Evolutionary conservation across 352 stramenopile genomes (phyloP).

Genomic region (Globisporangium parvum): DNA sequence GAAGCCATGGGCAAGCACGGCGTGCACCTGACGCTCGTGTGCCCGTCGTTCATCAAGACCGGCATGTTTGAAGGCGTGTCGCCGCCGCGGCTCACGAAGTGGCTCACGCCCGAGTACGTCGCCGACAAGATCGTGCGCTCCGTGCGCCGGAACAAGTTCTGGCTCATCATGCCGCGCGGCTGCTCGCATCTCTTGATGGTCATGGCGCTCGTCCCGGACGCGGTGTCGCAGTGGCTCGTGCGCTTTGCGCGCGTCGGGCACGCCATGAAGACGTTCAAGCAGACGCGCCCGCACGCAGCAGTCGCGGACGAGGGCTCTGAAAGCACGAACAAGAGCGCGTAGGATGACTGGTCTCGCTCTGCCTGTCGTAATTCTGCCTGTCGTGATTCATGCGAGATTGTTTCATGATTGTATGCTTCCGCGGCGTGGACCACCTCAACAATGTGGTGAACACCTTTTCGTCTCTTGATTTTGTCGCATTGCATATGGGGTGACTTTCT

Average conservation of each 20-base stretch:
- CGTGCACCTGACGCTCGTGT: slow-evolving; percentile 49
- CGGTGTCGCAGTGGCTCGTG: slow-evolving; percentile 29
- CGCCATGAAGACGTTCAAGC: slow-evolving; percentile 42
- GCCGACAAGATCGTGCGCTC: slow-evolving; percentile 37
- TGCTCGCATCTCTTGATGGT: slow-evolving; percentile 28
- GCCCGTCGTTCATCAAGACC: slow-evolving; percentile 51
- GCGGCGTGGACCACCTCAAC: too few species aligned
- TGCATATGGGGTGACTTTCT: too few species aligned
- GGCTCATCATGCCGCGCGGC: slow-evolving; percentile 28
- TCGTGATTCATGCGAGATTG: too few species aligned
- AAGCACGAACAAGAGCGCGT: too few species aligned
- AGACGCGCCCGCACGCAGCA: slow-evolving; percentile 30
- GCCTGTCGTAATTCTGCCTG: too few species aligned
- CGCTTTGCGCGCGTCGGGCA: slow-evolving; percentile 29
- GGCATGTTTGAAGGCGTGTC: slow-evolving; percentile 64
- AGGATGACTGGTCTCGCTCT: too few species aligned
- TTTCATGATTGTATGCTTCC: too few species aligned
- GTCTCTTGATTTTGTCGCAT: too few species aligned
- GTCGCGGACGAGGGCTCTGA: slow-evolving; percentile 14
- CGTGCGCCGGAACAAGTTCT: slow-evolving; percentile 41
- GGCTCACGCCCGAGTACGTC: slow-evolving; percentile 40
- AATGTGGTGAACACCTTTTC: too few species aligned
- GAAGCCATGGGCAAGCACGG: slow-evolving; percentile 26
- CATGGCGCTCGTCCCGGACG: slow-evolving; percentile 28
- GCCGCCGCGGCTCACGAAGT: slow-evolving; percentile 26